Evolutionary conservation across 768 basidiomycete species (phyloP).

Genomic region (Holtermannia corniformis): DNA sequence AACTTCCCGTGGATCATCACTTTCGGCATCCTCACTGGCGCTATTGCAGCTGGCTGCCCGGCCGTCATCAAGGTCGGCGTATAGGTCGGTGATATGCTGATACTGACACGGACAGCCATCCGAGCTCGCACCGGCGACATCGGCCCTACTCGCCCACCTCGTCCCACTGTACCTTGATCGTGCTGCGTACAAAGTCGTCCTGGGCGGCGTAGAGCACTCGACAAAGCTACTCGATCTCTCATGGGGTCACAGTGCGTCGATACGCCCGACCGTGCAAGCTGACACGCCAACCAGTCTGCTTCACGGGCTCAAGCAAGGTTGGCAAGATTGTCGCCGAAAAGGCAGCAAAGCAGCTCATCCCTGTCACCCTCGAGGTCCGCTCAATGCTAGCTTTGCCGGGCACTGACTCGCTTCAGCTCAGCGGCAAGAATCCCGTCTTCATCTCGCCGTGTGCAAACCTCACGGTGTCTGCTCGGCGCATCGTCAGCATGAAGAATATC

Average conservation of each 20-base stretch:
- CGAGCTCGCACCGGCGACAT: conserved; percentile 29
- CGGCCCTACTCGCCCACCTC: conserved; percentile 29
- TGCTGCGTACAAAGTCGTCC: conserved; percentile 33
- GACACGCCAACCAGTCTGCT: conserved; percentile 30
- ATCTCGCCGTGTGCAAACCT: conserved; percentile 31
- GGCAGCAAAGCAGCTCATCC: conserved; percentile 39
- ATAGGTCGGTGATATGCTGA: neutral
- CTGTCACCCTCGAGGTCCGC: conserved; percentile 39
- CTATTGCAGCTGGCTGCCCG: conserved; percentile 42
- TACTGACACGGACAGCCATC: conserved; percentile 29
- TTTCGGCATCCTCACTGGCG: conserved; percentile 32
- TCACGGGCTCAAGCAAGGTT: conserved; percentile 36
- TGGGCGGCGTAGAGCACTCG: conserved; percentile 30
- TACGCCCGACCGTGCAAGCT: neutral
- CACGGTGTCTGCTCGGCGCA: conserved; percentile 28
- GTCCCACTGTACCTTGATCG: conserved; percentile 35
- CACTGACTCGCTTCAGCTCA: conserved; percentile 21
- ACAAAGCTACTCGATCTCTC: conserved; percentile 28
- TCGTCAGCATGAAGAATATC: conserved; percentile 35
- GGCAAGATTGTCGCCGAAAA: conserved; percentile 37
- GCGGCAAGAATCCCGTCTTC: conserved; percentile 41
- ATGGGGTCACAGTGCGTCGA: conserved; percentile 40
- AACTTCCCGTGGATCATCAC: conserved; percentile 38
- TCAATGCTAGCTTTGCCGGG: neutral
- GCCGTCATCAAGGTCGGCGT: conserved; percentile 35